A percentile compares a stretch with the other conserved stretches of the same genome.
These are phyloP conservation scores for Hanseniaspora clermontiae DNA, from an alignment of 805 yeast genomes.

Conservation along the genomic window DNA sequence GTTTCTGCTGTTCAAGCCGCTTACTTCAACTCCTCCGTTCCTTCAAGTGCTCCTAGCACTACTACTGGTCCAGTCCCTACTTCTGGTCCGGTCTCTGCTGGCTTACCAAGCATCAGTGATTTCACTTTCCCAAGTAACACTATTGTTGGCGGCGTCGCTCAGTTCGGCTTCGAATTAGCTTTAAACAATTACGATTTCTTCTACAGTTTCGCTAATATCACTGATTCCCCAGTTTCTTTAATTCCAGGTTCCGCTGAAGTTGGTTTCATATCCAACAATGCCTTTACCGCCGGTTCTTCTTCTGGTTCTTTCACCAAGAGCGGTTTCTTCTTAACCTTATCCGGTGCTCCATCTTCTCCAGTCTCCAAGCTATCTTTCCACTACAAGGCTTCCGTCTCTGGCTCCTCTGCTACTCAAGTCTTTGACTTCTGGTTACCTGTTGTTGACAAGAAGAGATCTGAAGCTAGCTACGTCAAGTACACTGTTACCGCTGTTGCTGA, in stretches of 20 bases:
- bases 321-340: conserved; percentile 7
- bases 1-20: conserved; percentile 2
- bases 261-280: neutral
- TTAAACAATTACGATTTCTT: neutral
- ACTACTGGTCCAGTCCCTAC: neutral
- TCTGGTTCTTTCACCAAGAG: conserved; percentile 1
- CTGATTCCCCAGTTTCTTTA: neutral
- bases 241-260: neutral
- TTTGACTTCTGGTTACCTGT: conserved; percentile 11
- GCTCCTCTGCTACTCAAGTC: neutral
- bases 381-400: neutral
- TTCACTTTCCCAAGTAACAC: conserved; percentile 5
- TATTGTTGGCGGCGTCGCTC: conserved; percentile 6
- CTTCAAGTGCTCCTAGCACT: neutral
- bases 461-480: neutral
- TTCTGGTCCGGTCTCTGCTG: neutral
- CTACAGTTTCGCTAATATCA: neutral
- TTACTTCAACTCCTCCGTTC: neutral
- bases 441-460: neutral
- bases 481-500: conserved; percentile 2
- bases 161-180: neutral
- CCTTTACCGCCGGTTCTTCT: neutral
- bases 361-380: neutral
- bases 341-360: neutral
- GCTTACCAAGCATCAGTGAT: neutral